These are phyloP conservation scores for Globisporangium nagaii DNA, from an alignment of 352 stramenopile species.

Conservation along the genomic window DNA sequence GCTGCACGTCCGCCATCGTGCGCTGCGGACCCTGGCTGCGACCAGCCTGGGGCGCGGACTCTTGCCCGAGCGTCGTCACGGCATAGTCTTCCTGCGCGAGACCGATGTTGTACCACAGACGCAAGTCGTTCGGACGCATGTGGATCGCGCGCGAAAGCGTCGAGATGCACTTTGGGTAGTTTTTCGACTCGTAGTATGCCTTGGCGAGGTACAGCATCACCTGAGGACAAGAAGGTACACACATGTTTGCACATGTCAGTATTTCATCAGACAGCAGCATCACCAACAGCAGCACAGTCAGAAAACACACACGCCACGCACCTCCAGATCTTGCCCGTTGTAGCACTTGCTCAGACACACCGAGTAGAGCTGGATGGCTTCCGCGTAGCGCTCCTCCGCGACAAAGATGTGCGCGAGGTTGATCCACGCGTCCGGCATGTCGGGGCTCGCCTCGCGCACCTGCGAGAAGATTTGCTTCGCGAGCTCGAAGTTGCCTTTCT, in stretches of 20 bases:
- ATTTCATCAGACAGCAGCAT: background rate
- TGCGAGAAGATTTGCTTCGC: conserved; percentile 96
- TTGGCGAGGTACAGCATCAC: conserved; percentile 83
- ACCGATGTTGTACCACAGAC: conserved; percentile 84
- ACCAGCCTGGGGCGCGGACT: conserved; percentile 31
- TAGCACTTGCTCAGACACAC: conserved; percentile 90
- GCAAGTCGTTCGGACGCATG: conserved; percentile 72
- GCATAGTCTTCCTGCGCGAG: conserved; percentile 86
- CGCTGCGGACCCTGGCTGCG: conserved; percentile 49
- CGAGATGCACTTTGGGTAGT: conserved; percentile 85
- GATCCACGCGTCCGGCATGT: conserved; percentile 95
- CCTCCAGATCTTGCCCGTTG: conserved; percentile 79
- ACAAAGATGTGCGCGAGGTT: conserved; percentile 98
- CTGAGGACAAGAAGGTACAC: conserved; percentile 4
- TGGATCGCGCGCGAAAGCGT: conserved; percentile 75
- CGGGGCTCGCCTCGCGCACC: conserved; percentile 93
- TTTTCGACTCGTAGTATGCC: conserved; percentile 87
- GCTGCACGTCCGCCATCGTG: conserved; percentile 86
- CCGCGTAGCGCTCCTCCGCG: conserved; percentile 93
- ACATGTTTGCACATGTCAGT: background rate
- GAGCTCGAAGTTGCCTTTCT: conserved; percentile 96
- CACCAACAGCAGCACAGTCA: background rate
- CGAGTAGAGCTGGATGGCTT: conserved; percentile 95
- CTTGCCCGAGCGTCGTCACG: conserved; percentile 73
- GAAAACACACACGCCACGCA: conserved; percentile 5